Percentiles rank a stretch among this genome's conserved stretches.
Conservation (phyloP, 2,329 filamentous ascomycete species). For the Clathrospora elynae region DNA sequence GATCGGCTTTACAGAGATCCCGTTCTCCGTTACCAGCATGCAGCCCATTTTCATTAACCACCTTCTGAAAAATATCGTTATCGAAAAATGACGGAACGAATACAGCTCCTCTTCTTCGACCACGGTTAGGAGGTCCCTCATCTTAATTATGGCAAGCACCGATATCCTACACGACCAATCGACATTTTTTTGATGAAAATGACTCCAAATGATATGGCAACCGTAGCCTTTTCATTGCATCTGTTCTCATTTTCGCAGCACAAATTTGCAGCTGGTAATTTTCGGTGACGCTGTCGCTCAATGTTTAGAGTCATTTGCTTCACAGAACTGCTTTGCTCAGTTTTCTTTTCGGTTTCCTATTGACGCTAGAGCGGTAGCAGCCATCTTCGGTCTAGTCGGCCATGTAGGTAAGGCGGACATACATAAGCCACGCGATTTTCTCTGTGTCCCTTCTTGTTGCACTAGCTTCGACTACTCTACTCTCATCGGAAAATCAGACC, state of each 20-base stretch:
- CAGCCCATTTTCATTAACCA: too few species aligned
- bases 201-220: background rate
- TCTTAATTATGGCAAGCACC: background rate
- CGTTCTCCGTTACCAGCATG: too few species aligned
- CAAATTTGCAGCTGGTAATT: background rate
- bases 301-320: background rate
- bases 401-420: background rate
- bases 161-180: background rate
- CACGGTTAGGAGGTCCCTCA: background rate
- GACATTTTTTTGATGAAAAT: background rate
- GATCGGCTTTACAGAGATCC: too few species aligned
- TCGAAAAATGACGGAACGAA: too few species aligned
- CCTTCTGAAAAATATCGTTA: too few species aligned
- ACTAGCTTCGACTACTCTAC: conserved; percentile 1
- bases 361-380: background rate
- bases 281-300: background rate
- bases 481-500: background rate
- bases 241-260: background rate
- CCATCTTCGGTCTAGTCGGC: background rate
- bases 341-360: too few species aligned
- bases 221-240: background rate
- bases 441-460: background rate
- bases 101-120: background rate
- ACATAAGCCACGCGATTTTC: background rate
- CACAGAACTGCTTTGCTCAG: background rate